phyloP scores from a whole-genome alignment of 2,329 filamentous ascomycete genomes.

The Coniochaeta sp. region DNA sequence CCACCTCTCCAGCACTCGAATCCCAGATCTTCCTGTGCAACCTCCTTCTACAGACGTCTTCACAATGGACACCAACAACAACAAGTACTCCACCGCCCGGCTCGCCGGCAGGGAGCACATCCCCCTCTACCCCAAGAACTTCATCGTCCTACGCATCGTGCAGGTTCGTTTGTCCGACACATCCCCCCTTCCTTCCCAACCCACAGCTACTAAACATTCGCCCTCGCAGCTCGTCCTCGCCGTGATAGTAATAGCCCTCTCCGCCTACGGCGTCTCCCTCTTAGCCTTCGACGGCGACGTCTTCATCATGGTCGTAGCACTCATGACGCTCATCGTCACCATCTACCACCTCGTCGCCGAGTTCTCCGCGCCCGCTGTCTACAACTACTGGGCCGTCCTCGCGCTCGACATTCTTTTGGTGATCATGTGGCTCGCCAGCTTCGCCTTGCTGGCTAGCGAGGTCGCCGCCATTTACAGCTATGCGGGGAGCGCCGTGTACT shows the following conservation, averaged over 20 bases:
- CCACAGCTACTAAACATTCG: no score
- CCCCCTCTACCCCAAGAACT: slow-evolving; percentile 35
- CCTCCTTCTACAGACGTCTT: slow-evolving; percentile 9
- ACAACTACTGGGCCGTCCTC: slow-evolving; percentile 48
- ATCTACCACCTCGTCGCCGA: slow-evolving; percentile 41
- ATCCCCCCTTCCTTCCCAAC: no score
- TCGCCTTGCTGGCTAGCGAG: slow-evolving; percentile 32
- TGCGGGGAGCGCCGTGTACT: slow-evolving; percentile 15
- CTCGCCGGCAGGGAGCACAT: slow-evolving; percentile 35
- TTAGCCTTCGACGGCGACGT: slow-evolving; percentile 27
- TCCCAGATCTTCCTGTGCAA: no score
- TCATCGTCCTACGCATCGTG: slow-evolving; percentile 35
- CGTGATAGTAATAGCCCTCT: slow-evolving; percentile 38
- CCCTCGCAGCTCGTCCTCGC: slow-evolving; percentile 33
- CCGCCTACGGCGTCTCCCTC: slow-evolving; percentile 32
- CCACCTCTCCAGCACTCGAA: not conserved
- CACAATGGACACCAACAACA: not conserved
- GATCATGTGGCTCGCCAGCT: slow-evolving; percentile 44
- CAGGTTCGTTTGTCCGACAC: no score
- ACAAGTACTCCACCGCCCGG: slow-evolving; percentile 22
- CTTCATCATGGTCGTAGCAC: slow-evolving; percentile 28
- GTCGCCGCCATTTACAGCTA: slow-evolving; percentile 19
- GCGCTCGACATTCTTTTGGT: slow-evolving; percentile 42
- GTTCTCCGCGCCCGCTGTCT: slow-evolving; percentile 29
- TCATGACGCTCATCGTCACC: slow-evolving; percentile 36